Base-by-base conservation (phyloP, 345 rosid genomes). In the Viola odorata region DNA sequence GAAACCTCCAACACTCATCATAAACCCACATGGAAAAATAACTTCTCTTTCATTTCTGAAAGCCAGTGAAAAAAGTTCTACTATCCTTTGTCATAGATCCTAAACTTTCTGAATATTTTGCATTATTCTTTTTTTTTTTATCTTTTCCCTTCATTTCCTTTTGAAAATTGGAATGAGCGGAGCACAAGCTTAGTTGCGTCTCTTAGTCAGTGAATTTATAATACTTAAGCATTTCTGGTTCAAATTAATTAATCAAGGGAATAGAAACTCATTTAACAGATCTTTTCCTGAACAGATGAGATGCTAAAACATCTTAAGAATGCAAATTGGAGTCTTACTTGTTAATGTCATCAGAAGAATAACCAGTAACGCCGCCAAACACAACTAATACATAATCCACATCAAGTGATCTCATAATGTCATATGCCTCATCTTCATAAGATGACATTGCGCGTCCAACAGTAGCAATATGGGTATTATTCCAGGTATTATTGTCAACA, bases 361-460 rank as follows among this genome's bases (percentile, higher is more conserved):
- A 94, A 42, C 99, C 99, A 8, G 99, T 85, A 64, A 94, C 97
- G 57, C 99, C 99, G 41, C 99, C 99, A 76, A 94, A 94, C 49
- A 94, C 99, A 39, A 94, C 99, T 71, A 94, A 72, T 14, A 94
- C 97, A 75, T 94, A 90, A 75, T 84, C 82, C 76, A 94, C 99
- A 75, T 94, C 99, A 62, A 94, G 97, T 38, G 96, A 88, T 77
- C 81, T 83, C 89, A 94, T 94, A 64, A 94, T 94, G 66, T 85
- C 96, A 82, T 82, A 86, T 7, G 99, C 99, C 70, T 90, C 97
- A 32, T 86, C 95, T 75, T 94, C 97, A 64, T 88, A 85, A 61
- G 99, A 94, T 58, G 99, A 91, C 99, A 94, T 90, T 57, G 99
- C 99, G 64, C 99, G 97, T 50, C 99, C 99, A 66, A 94, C 99